phyloP scores from a whole-genome alignment of 1,139 yeast species.

The Casaregolazyma suthepensis region DNA sequence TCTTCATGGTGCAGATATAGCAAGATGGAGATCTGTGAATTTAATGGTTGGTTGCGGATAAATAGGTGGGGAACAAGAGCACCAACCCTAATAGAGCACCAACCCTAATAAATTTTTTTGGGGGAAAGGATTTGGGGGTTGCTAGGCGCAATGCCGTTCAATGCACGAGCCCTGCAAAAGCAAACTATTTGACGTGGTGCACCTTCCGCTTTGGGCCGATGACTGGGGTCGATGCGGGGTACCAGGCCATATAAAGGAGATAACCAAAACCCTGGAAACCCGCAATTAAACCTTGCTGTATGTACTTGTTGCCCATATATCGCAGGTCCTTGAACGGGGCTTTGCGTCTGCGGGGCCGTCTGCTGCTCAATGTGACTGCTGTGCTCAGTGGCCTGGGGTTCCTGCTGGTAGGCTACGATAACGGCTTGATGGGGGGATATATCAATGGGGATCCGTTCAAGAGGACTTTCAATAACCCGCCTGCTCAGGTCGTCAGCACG shows the following conservation, averaged over 20 bases:
- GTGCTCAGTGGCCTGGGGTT: constrained; percentile 16
- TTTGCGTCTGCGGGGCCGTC: constrained; percentile 12
- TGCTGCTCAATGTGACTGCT: constrained; percentile 12
- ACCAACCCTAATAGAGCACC: not conserved
- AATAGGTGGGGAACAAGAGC: not conserved
- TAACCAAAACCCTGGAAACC: not conserved
- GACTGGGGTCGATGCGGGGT: not conserved
- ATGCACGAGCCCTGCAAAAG: not conserved
- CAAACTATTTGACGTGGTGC: not conserved
- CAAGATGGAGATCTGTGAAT: not conserved
- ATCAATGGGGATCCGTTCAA: constrained; percentile 14
- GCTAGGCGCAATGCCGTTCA: not conserved
- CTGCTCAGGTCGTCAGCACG: constrained; percentile 24
- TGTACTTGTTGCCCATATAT: constrained; percentile 10
- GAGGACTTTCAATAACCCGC: constrained; percentile 14
- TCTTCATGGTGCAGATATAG: not conserved
- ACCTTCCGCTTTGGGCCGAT: not conserved
- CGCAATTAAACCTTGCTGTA: not conserved
- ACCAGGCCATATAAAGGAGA: not conserved
- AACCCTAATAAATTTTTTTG: not conserved
- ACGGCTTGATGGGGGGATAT: constrained; percentile 17
- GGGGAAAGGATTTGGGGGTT: not conserved
- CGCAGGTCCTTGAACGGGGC: constrained; percentile 12
- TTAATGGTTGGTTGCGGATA: not conserved
- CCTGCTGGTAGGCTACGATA: constrained; percentile 15